A percentile compares a stretch with the other conserved stretches of the same genome.
These are phyloP conservation scores for Mortierella sp. DNA, from an alignment of 371 early-diverging fungal species.

Conservation along the genomic window DNA sequence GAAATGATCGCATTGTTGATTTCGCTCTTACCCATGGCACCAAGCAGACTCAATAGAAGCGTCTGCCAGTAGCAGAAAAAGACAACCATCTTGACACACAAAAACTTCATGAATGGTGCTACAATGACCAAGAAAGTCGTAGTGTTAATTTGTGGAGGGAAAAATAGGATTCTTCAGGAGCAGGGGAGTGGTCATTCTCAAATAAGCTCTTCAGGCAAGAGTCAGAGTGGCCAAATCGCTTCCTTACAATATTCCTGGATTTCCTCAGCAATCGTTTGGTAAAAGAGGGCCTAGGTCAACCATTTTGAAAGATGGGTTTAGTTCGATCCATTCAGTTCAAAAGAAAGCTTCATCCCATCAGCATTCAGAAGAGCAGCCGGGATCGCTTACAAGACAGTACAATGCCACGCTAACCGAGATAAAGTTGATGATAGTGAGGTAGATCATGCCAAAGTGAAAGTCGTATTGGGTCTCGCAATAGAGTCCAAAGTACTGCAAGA, in stretches of 20 bases:
- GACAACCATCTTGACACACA: constrained; percentile 43
- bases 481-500: constrained; percentile 5
- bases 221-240: too few species aligned
- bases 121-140: neutral
- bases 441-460: constrained; percentile 2
- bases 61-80: constrained; percentile 44
- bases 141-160: neutral
- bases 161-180: neutral
- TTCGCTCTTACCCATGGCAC: constrained; percentile 4
- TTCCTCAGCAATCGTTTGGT: constrained; percentile 56
- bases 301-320: too few species aligned
- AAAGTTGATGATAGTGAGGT: constrained; percentile 9
- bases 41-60: constrained; percentile 16
- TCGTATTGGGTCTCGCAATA: neutral
- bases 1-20: neutral
- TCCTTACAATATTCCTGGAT: constrained; percentile 38
- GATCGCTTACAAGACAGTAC: constrained; percentile 49
- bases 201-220: too few species aligned
- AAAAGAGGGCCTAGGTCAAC: constrained; percentile 47
- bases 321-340: too few species aligned
- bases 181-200: neutral
- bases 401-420: constrained; percentile 51
- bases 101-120: constrained; percentile 40
- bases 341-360: too few species aligned
- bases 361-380: too few species aligned